Evolutionary conservation across 441 rosid genomes (phyloP).

Genomic region (Biscutella laevigata): DNA sequence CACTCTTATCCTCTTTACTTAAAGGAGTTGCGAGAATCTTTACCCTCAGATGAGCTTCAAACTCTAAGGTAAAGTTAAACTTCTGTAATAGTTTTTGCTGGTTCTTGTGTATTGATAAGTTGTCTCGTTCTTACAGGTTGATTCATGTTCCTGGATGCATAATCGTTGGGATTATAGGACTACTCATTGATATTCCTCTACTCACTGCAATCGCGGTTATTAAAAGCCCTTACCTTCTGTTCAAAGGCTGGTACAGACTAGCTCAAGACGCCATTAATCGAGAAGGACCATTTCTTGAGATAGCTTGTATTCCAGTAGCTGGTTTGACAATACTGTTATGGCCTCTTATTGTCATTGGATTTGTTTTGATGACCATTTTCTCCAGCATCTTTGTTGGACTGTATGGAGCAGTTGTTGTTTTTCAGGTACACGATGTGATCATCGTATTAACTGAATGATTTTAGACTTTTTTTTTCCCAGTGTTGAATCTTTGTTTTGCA

Average conservation of each 20-base stretch:
- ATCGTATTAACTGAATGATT: not conserved
- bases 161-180: conserved; percentile 60
- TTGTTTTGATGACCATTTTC: conserved; percentile 45
- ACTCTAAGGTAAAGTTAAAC: conserved; percentile 45
- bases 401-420: conserved; percentile 64
- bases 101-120: not conserved
- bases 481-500: conserved; percentile 21
- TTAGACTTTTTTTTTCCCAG: not conserved
- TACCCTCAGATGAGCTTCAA: conserved; percentile 41
- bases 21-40: conserved; percentile 54
- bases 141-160: conserved; percentile 69
- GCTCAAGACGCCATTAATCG: conserved; percentile 57
- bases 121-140: conserved; percentile 37
- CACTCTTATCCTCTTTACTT: conserved; percentile 62
- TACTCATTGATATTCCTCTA: conserved; percentile 54
- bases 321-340: conserved; percentile 65
- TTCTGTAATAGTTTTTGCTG: not conserved
- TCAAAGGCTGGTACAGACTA: conserved; percentile 69
- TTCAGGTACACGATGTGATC: conserved; percentile 49
- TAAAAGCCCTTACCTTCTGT: conserved; percentile 70
- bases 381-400: conserved; percentile 62
- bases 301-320: conserved; percentile 73
- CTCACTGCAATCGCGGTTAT: conserved; percentile 52
- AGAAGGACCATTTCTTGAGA: conserved; percentile 79
- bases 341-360: conserved; percentile 69